A percentile compares a stretch with the other conserved stretches of the same genome.
phyloP scores from a whole-genome alignment of 2,329 filamentous ascomycete genomes.

The Mycosphaerella sp. region DNA sequence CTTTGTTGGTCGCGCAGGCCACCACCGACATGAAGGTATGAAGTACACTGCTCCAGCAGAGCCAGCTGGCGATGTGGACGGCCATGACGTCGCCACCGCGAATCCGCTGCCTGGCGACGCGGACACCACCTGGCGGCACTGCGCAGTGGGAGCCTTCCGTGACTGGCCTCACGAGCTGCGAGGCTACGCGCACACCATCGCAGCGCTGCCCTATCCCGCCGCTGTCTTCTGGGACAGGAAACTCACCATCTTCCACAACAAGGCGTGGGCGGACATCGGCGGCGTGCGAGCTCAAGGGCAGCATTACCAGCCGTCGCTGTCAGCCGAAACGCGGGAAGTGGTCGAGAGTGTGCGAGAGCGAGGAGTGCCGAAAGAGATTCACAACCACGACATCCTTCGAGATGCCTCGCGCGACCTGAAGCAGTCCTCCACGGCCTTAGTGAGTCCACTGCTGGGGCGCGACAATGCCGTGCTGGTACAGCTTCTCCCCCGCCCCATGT shows the following conservation, averaged over 20 bases:
- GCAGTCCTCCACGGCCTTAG: constrained; percentile 19
- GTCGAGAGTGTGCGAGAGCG: constrained; percentile 32
- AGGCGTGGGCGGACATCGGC: constrained; percentile 37
- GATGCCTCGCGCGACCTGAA: not conserved
- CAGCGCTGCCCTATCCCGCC: constrained; percentile 38
- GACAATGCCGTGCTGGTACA: constrained; percentile 23
- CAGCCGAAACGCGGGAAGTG: constrained; percentile 32
- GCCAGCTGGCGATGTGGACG: not conserved
- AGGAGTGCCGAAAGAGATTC: constrained; percentile 20
- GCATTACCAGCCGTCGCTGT: constrained; percentile 31
- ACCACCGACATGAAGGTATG: constrained; percentile 13
- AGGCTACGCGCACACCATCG: constrained; percentile 30
- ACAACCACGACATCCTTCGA: constrained; percentile 18
- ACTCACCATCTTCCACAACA: constrained; percentile 38
- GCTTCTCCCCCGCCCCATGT: constrained; percentile 17
- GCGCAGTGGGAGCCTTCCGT: constrained; percentile 32
- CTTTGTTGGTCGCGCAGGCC: not conserved
- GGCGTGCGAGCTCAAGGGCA: constrained; percentile 32
- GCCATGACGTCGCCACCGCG: not conserved
- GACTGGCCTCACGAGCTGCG: constrained; percentile 34
- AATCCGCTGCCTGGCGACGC: constrained; percentile 16
- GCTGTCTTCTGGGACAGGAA: constrained; percentile 41
- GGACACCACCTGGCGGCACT: constrained; percentile 15
- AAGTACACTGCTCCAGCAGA: constrained; percentile 5
- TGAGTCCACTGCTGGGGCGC: constrained; percentile 24